These are phyloP conservation scores for Conoideocrella luteorostrata DNA, from an alignment of 2,329 filamentous ascomycete genomes.

Conservation along the genomic window DNA sequence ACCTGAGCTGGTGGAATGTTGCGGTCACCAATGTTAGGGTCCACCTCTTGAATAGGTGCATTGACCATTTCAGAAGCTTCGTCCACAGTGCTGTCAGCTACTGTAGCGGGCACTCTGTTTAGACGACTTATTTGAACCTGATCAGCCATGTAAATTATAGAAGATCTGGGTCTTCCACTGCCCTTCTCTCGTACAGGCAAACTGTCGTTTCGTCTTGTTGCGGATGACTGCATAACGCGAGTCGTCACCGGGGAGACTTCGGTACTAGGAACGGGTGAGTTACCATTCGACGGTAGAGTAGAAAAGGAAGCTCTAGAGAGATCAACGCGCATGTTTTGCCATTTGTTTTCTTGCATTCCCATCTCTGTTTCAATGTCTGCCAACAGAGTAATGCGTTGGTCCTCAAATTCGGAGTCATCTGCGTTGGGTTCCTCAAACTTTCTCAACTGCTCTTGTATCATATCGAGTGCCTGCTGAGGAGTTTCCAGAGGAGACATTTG, in stretches of 20 bases:
- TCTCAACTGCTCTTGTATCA: constrained; percentile 46
- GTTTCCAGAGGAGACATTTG: constrained; percentile 49
- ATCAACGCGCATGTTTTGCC: constrained; percentile 51
- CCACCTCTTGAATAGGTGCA: neutral
- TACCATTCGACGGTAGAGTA: constrained; percentile 30
- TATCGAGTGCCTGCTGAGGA: constrained; percentile 39
- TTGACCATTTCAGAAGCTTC: neutral
- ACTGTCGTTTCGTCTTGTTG: neutral
- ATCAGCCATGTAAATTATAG: constrained; percentile 1
- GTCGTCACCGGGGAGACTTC: neutral
- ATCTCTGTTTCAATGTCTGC: constrained; percentile 57
- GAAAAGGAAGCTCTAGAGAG: constrained; percentile 46
- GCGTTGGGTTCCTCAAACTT: constrained; percentile 37
- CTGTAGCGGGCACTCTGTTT: neutral
- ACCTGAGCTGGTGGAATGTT: neutral
- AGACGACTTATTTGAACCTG: constrained; percentile 4
- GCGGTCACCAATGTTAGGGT: neutral
- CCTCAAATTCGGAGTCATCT: constrained; percentile 29
- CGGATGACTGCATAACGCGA: neutral
- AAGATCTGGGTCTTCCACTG: neutral
- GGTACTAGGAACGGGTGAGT: neutral
- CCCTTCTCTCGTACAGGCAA: neutral
- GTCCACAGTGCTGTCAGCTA: neutral
- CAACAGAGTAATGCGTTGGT: constrained; percentile 42
- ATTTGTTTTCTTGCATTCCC: constrained; percentile 52